Evolutionary conservation across 1,284 basidiomycete species (phyloP).

Genomic region (Vanrija sp.): DNA sequence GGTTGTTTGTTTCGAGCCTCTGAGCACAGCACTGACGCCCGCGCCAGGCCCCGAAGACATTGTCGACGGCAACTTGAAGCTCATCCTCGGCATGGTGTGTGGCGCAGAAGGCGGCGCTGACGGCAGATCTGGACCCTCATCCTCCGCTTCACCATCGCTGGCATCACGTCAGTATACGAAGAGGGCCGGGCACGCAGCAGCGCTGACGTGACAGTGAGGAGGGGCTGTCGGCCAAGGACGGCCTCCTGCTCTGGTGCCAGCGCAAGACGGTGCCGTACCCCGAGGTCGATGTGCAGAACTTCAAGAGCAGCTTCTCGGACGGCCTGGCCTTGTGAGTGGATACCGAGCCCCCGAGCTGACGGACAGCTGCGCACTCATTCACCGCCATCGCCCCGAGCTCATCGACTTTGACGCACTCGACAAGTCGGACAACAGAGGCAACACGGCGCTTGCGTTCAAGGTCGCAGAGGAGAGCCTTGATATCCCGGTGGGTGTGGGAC

Average conservation of each 20-base stretch:
- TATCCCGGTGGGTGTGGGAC: conserved; percentile 66
- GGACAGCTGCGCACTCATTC: conserved; percentile 86
- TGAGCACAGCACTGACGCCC: conserved; percentile 4
- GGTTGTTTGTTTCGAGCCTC: conserved; percentile 4
- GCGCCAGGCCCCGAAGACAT: conserved; percentile 63
- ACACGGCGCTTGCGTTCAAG: conserved; percentile 79
- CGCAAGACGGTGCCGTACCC: conserved; percentile 84
- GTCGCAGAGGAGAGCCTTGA: conserved; percentile 79
- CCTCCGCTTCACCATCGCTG: conserved; percentile 92
- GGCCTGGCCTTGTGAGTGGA: conserved; percentile 81
- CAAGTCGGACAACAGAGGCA: conserved; percentile 73
- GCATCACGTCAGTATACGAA: conserved; percentile 84
- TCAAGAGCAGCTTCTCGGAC: conserved; percentile 86
- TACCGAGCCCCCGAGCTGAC: conserved; percentile 4
- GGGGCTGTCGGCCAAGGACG: conserved; percentile 93
- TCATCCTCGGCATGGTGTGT: conserved; percentile 82
- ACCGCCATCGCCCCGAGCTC: conserved; percentile 92
- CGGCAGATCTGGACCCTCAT: conserved; percentile 88
- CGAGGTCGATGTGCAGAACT: conserved; percentile 92
- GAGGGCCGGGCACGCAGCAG: not conserved
- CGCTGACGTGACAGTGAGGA: conserved; percentile 67
- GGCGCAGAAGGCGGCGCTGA: not conserved
- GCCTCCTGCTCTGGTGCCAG: conserved; percentile 94
- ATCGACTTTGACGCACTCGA: conserved; percentile 77
- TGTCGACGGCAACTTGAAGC: conserved; percentile 94